Conservation (phyloP, 352 stramenopile genomes). For the Saprolegnia parasitica region DNA sequence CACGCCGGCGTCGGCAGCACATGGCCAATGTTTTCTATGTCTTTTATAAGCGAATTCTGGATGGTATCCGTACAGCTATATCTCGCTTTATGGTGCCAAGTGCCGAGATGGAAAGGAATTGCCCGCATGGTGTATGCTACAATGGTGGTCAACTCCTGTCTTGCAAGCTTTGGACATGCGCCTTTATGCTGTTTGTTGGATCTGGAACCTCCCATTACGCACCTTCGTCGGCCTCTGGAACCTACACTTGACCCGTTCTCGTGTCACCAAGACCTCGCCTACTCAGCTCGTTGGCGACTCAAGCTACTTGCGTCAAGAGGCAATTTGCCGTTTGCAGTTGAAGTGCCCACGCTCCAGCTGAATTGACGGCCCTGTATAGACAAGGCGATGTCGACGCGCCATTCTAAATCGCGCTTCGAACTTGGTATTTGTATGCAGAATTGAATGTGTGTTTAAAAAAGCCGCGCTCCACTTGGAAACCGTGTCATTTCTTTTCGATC, state of each 20-base stretch:
- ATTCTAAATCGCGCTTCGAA: not conserved
- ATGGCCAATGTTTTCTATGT: too few species aligned
- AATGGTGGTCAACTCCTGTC: not conserved
- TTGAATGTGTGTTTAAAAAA: not conserved
- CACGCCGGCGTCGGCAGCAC: too few species aligned
- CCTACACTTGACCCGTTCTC: not conserved
- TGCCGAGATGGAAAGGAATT: too few species aligned
- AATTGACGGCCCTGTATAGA: too few species aligned
- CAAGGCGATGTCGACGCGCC: too few species aligned
- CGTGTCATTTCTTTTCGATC: not conserved
- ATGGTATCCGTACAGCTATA: too few species aligned
- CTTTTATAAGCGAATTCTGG: too few species aligned
- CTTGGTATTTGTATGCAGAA: not conserved
- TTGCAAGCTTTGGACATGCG: not conserved
- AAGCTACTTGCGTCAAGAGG: not conserved
- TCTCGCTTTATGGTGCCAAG: too few species aligned
- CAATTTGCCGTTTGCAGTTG: too few species aligned
- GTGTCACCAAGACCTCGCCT: not conserved
- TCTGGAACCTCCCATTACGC: not conserved
- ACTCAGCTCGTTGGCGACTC: not conserved
- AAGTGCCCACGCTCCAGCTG: too few species aligned
- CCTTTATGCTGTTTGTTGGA: not conserved
- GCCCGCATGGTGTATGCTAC: not conserved
- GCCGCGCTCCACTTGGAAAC: not conserved
- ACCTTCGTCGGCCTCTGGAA: not conserved